Base-by-base conservation (phyloP, 2,329 filamentous ascomycete genomes). In the Colletotrichum sp. region DNA sequence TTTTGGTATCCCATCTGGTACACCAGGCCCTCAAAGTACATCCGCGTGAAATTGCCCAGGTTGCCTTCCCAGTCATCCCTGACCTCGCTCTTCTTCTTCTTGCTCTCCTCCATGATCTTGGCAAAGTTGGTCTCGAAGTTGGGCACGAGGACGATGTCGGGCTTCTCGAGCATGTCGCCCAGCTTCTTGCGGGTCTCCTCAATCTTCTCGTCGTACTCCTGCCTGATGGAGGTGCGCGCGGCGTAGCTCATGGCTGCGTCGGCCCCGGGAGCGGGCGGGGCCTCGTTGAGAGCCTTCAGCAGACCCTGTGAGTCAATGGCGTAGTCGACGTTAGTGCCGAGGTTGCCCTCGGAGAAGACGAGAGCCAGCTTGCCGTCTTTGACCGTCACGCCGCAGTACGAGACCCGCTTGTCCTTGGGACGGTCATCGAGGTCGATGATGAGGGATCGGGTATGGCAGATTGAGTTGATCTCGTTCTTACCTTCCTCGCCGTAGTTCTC, bases 381-480 rank as follows among this genome's bases (percentile, higher is more conserved):
- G 62, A 91, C 81, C 68, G 85, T 84, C 74, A 76, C 81, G 66
- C 89, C 88, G 79, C 85, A 85, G 81, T 89, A 90, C 10, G 79
- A 80, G 77, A 87, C 84, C 62, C 79, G 81, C 57, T 84, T 83
- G 15, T 84, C 81, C 62, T 84, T 83, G 13, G 84, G 81, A 13
- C 67, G 76, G 24, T 86, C 85, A 71, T 90, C 89, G 34, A 89
- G 73, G 79, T 89, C 86, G 60, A 91, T 81, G 24, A 85, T 86
- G 32, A 90, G 79, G 60, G 84, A 81, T 76, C 89, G 89, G 3
- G 84, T 82, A 28, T 81, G 76, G 78, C 82, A 84, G 76, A 90
- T 85, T 48, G 80, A 81, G 80, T 91, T 91, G 77, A 92, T 80
- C 80, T 91, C 90, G 8, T 80, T 77, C 69, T 85, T 82, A 65